Conservation (phyloP, 225 moss, liverwort and hornwort genomes). For the Rhytidiadelphus loreus region DNA sequence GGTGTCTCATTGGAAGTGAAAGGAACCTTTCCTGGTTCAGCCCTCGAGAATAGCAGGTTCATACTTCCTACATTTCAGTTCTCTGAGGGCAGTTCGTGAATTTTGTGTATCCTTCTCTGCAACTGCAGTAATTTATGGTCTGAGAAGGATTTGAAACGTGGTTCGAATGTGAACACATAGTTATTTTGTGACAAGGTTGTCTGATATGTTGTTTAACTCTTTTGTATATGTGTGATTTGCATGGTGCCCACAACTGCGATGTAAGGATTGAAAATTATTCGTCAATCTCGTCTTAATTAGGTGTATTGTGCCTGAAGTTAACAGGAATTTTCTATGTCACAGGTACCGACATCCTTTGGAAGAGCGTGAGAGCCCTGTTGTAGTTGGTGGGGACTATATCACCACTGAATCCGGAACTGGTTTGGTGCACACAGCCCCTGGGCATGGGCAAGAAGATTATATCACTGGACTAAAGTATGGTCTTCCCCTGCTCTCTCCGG, state of each 20-base stretch:
- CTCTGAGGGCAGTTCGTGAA: neutral
- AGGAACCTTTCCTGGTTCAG: slow-evolving; percentile 75
- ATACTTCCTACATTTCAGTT: neutral
- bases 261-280: neutral
- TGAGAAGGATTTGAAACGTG: neutral
- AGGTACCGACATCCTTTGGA: slow-evolving; percentile 91
- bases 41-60: slow-evolving; percentile 76
- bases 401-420: slow-evolving; percentile 99
- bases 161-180: neutral
- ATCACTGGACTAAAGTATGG: slow-evolving; percentile 89
- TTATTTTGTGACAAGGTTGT: neutral
- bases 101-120: neutral
- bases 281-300: neutral
- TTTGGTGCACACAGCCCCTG: slow-evolving; percentile 96
- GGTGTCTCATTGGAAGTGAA: slow-evolving; percentile 64
- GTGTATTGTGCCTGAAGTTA: neutral
- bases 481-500: slow-evolving; percentile 78
- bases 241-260: neutral
- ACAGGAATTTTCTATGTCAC: neutral
- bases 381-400: slow-evolving; percentile 97
- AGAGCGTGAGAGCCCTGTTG: slow-evolving; percentile 69
- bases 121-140: neutral
- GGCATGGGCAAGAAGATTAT: slow-evolving; percentile 96
- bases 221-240: neutral
- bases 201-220: neutral